Conservation (phyloP, 257 asterid genomes). For the Eustoma russellianum region DNA sequence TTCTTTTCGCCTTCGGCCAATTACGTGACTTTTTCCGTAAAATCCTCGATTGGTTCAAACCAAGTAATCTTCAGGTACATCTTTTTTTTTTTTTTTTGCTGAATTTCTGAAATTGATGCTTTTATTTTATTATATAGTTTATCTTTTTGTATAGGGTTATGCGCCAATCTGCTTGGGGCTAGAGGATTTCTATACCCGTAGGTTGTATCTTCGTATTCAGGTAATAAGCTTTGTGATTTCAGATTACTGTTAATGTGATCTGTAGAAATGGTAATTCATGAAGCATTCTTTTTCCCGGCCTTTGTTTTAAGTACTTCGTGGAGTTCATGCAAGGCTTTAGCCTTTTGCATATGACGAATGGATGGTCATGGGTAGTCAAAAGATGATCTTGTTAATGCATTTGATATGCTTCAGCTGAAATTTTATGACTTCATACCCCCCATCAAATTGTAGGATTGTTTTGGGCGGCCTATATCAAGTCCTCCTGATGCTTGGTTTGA, state of each 20-base stretch:
- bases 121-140: slow-evolving; percentile 1
- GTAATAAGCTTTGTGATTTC: slow-evolving; percentile 17
- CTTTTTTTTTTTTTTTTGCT: background rate
- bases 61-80: slow-evolving; percentile 64
- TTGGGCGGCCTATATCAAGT: slow-evolving; percentile 93
- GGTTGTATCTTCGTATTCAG: slow-evolving; percentile 89
- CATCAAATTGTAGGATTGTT: slow-evolving; percentile 67
- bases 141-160: slow-evolving; percentile 55
- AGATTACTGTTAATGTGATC: too few relatives aligned
- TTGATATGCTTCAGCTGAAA: background rate
- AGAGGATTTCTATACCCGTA: slow-evolving; percentile 92
- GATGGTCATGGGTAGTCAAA: background rate
- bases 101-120: slow-evolving; percentile 5
- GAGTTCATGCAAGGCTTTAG: too few relatives aligned
- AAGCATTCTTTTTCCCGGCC: too few relatives aligned
- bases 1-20: slow-evolving; percentile 92
- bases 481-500: slow-evolving; percentile 99
- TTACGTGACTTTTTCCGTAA: slow-evolving; percentile 81
- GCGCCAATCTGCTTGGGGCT: slow-evolving; percentile 99
- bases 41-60: slow-evolving; percentile 60
- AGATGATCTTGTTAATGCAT: background rate
- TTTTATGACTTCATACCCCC: slow-evolving; percentile 1
- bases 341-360: background rate
- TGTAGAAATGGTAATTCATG: too few relatives aligned
- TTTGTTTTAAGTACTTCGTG: background rate